Base-by-base conservation (phyloP, 2,329 filamentous ascomycete genomes). In the Colletotrichum sp. region DNA sequence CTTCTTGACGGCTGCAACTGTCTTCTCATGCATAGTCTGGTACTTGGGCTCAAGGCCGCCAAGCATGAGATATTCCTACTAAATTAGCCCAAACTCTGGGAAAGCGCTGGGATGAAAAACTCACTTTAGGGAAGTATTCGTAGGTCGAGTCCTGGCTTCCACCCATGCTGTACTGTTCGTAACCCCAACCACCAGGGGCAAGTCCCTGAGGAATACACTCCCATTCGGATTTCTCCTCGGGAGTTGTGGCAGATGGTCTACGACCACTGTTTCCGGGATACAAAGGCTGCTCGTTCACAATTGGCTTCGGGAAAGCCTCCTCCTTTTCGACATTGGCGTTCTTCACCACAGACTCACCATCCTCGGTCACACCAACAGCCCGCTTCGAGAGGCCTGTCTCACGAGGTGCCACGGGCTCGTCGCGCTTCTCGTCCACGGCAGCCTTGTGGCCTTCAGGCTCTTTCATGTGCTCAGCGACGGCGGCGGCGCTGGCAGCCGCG, bases 21-120 rank as follows among this genome's bases (percentile, higher is more conserved):
- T 89, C 70, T 90, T 90, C 72, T 93, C 87, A 80, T 97, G 95
- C 83, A 98, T 89, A 24, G 88, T 89, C 74, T 88, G 87, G 82
- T 97, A 97, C 80, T 95, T 94, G 34, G 88, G 84, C 75, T 93
- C 90, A 2, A 92, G 87, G 1, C 95, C 95, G 71, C 94, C 94
- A 3, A 98, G 89, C 7, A 98, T 88, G 15, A 97, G 84, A 79
- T 93, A 93, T 79, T 86, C 79, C 85, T 96, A 86, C 80, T 91
- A 47, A 3, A 12, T 83, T 70, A 82, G 79, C 16, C 11, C 24
- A 6, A 11, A 15, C 21, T 33, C 18, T 7, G 11, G 11, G n/a
- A 12, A 47, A 47, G n/a, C n/a, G 11, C 8, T 16, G 2, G n/a
- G 1, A 21, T 6, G 8, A 31, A 4, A 8, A 1, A 24, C 54